phyloP scores from a whole-genome alignment of 768 basidiomycete species.

The Phaeotremella skinneri region DNA sequence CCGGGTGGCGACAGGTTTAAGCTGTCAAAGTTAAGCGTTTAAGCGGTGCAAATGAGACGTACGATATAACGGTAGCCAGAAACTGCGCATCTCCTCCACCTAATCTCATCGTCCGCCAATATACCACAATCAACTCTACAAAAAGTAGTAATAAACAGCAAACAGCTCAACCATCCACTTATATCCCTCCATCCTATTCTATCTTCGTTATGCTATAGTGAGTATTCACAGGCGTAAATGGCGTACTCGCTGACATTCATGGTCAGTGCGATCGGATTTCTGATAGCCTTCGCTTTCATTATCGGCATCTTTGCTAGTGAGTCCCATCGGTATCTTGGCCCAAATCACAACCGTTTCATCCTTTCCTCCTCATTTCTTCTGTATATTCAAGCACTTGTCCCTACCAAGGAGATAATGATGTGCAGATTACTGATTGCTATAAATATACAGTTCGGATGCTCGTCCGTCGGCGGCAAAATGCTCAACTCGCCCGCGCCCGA shows the following conservation, averaged over 20 bases:
- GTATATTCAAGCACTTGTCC: too few species aligned
- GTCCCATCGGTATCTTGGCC: background rate
- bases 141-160: too few species aligned
- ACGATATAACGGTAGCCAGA: background rate
- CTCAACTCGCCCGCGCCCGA: background rate
- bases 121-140: background rate
- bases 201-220: constrained; percentile 1
- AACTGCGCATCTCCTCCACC: background rate
- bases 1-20: background rate
- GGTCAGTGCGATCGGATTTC: background rate
- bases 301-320: background rate
- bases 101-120: too few species aligned
- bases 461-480: background rate
- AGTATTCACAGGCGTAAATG: background rate
- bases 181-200: background rate
- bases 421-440: background rate
- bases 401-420: too few species aligned
- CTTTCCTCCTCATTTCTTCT: background rate
- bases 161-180: background rate
- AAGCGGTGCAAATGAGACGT: too few species aligned
- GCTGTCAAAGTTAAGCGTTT: too few species aligned
- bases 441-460: background rate
- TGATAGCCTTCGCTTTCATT: background rate
- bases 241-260: background rate
- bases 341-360: background rate